phyloP scores from a whole-genome alignment of 495 filamentous ascomycete species.

The Viridothelium virens region DNA sequence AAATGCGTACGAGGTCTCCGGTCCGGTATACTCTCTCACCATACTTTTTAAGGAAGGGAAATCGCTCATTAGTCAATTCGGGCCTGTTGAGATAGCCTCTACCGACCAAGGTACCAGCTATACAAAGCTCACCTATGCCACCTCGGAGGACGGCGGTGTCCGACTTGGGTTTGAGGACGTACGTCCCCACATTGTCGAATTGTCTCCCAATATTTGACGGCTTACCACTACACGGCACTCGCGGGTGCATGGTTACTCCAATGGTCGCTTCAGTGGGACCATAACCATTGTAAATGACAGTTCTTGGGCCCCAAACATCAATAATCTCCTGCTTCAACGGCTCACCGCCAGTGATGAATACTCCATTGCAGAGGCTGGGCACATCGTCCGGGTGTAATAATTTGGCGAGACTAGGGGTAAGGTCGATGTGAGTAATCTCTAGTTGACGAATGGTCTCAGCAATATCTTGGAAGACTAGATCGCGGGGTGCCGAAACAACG shows the following conservation, averaged over 20 bases:
- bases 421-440: constrained; percentile 77
- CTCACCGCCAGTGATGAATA: constrained; percentile 73
- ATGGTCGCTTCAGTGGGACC: constrained; percentile 90
- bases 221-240: constrained; percentile 61
- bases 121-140: constrained; percentile 76
- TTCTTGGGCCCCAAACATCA: constrained; percentile 55
- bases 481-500: constrained; percentile 66
- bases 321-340: constrained; percentile 64
- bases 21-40: constrained; percentile 61
- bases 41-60: constrained; percentile 48
- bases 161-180: constrained; percentile 63
- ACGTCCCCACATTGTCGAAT: constrained; percentile 74
- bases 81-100: constrained; percentile 78
- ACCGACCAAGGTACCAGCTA: constrained; percentile 77
- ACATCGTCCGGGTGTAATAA: constrained; percentile 57
- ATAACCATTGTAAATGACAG: constrained; percentile 67
- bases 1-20: constrained; percentile 67
- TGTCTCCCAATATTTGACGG: constrained; percentile 79
- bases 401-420: constrained; percentile 62
- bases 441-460: constrained; percentile 58
- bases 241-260: constrained; percentile 70
- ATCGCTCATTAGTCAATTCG: constrained; percentile 56
- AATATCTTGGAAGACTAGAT: constrained; percentile 71
- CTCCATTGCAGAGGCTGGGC: constrained; percentile 56
- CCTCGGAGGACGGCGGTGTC: constrained; percentile 66